Evolutionary conservation across 2,329 filamentous ascomycete species (phyloP), one percentile per base, ranked within the genome.

Genomic region (Aspergillus clavatus): DNA sequence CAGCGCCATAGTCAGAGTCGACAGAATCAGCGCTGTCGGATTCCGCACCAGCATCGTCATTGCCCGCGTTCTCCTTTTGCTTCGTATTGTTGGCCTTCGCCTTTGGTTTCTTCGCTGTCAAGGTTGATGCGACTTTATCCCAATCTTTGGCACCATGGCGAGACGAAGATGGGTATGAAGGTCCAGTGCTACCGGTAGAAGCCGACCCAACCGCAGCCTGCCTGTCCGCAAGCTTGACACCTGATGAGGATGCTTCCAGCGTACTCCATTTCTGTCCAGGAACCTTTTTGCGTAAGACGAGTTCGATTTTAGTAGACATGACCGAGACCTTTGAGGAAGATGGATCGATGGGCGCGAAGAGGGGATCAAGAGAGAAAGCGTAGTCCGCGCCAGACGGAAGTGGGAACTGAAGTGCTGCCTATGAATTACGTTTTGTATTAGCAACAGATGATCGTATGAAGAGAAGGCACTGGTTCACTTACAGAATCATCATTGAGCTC

Each of bases 151-250:
- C 81, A 0, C 90, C 91, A 1, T 72, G 77, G 50, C 83, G 84
- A 10, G 91, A 93, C 0, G 90, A 96, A 0, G 89, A 91, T 1
- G 93, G 91, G 63, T 97, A 96, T 0, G 76, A 69, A 0, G 85
- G 86, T 0, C 65, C 71, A 23, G 68, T 57, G n/a, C 57, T 36
- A 8, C 56, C 24, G 19, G 61, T 42, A 39, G 55, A 38, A 11
- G 51, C 38, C 4, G 54, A 18, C 12, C 6, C 40, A n/a, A 26
- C 38, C 7, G 47, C 48, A 12, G 51, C 31, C 19, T 56, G 49
- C 5, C 55, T 49, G 48, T 60, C 50, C 14, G 56, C 21, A 18
- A 57, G 22, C 39, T 54, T 52, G 19, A 57, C 38, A 38, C 57
- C 44, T 16, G 59, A 52, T 37, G 65, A 60, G 12, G 62, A 63